phyloP scores from a whole-genome alignment of 2,329 filamentous ascomycete species.

The Aspergillus intermedius region DNA sequence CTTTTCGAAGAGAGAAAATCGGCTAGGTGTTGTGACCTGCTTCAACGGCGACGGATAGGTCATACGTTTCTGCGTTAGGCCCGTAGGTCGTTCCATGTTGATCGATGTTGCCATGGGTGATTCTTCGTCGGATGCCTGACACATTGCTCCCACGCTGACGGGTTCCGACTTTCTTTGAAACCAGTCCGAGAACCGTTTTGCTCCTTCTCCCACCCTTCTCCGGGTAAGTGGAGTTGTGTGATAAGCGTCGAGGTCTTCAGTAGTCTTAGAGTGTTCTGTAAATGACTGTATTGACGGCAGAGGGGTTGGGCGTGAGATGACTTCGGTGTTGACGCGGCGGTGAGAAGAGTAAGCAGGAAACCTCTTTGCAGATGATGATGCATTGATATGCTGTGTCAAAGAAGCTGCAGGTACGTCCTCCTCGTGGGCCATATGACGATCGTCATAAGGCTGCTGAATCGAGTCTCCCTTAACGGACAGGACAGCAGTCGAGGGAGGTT shows the following conservation, averaged over 20 bases:
- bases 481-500: slow-evolving; percentile 7
- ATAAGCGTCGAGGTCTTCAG: slow-evolving; percentile 16
- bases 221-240: slow-evolving; percentile 14
- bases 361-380: slow-evolving; percentile 11
- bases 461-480: slow-evolving; percentile 9
- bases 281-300: slow-evolving; percentile 17
- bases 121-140: slow-evolving; percentile 9
- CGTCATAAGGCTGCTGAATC: slow-evolving; percentile 9
- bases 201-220: slow-evolving; percentile 27
- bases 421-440: slow-evolving; percentile 8
- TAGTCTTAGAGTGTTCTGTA: slow-evolving; percentile 17
- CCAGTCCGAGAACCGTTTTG: slow-evolving; percentile 42
- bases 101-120: slow-evolving; percentile 8
- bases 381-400: slow-evolving; percentile 11
- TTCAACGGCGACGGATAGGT: slow-evolving; percentile 26
- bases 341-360: slow-evolving; percentile 18
- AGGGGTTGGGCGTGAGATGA: slow-evolving; percentile 20
- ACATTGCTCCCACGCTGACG: slow-evolving; percentile 38
- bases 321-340: slow-evolving; percentile 31
- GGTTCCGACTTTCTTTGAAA: slow-evolving; percentile 49
- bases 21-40: slow-evolving; percentile 27
- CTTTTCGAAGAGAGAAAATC: slow-evolving; percentile 40
- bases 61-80: slow-evolving; percentile 22
- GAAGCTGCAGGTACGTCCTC: slow-evolving; percentile 9
- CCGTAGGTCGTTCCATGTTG: slow-evolving; percentile 14